phyloP scores from a whole-genome alignment of 495 filamentous ascomycete species.

The Corynascus novoguineensis region DNA sequence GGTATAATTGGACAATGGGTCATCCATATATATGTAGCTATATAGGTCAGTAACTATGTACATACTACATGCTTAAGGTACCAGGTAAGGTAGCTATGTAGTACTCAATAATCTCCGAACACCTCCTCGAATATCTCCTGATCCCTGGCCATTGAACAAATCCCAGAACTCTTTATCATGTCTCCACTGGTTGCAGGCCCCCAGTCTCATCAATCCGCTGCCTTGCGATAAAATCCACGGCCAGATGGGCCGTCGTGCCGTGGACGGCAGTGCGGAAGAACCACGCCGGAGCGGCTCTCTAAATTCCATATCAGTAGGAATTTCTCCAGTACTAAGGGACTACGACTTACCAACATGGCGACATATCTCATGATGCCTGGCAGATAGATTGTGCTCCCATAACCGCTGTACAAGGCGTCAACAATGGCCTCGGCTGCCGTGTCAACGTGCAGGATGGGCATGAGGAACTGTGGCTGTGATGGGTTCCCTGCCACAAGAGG shows the following conservation, averaged over 20 bases:
- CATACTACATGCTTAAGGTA: too few relatives aligned
- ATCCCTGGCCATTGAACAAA: too few relatives aligned
- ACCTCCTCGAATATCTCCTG: too few relatives aligned
- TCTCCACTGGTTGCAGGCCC: not conserved
- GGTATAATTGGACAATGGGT: too few relatives aligned
- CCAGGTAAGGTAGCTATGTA: too few relatives aligned
- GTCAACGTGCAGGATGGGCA: constrained; percentile 35
- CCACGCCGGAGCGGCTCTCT: constrained; percentile 16
- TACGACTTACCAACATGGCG: constrained; percentile 31
- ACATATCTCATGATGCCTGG: constrained; percentile 32
- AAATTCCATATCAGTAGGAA: not conserved
- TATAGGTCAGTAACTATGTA: too few relatives aligned
- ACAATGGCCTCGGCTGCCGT: constrained; percentile 35
- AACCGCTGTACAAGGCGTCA: constrained; percentile 29
- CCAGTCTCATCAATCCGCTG: constrained; percentile 14
- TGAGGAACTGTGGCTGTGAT: constrained; percentile 29
- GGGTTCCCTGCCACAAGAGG: constrained; percentile 30
- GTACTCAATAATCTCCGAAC: too few relatives aligned
- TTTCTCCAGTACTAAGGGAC: not conserved
- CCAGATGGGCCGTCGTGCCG: not conserved
- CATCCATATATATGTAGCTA: too few relatives aligned
- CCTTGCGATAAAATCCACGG: constrained; percentile 1
- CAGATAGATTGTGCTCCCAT: constrained; percentile 29
- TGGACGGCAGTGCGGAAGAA: not conserved
- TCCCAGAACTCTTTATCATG: too few relatives aligned